Evolutionary conservation across 768 basidiomycete species (phyloP), one percentile per base, ranked within the genome.

Genomic region (Boletellus emodensis): DNA sequence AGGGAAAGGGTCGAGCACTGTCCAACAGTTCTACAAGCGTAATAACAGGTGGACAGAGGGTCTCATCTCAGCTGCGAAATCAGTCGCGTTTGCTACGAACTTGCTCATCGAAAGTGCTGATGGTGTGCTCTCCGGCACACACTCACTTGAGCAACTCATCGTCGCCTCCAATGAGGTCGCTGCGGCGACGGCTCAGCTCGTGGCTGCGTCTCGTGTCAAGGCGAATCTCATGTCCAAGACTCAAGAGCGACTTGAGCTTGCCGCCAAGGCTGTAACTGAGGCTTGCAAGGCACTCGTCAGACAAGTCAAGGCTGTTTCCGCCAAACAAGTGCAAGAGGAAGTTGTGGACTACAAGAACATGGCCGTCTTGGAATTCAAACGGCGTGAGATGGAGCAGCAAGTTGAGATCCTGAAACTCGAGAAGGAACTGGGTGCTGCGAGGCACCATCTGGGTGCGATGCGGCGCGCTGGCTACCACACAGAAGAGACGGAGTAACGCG

Each of bases 21-120:
- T 77, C 17, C 92, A 95, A 68, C 95, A 97, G 62, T 99, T 99
- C 79, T 99, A 98, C 81, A 99, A 99, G 75, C 86, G 91, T 53
- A 97, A 99, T 82, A 98, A 98, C 71, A 82, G 96, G 53, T 99
- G 96, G 96, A 99, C 96, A 39, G 96, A 99, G 68, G 96, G 96
- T 57, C 85, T 99, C 58, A 94, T 98, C 61, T 95, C 93, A 33
- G 96, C 96, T 33, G 96, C 96, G 17, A 97, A 96, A 70, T 82
- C 96, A 9, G 96, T 99, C 48, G 96, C 96, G 3, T 96, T 94
- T 60, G 94, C 96, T 10, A 98, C 96, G 32, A 90, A 83, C 57
- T 72, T 97, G 51, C 82, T 99, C 53, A 99, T 99, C 67, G 95
- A 99, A 69, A 90, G 87, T 56, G 96, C 96, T 15, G 96, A 99